Base-by-base conservation (phyloP, 208 protist species). In the Angomonas deanei region DNA sequence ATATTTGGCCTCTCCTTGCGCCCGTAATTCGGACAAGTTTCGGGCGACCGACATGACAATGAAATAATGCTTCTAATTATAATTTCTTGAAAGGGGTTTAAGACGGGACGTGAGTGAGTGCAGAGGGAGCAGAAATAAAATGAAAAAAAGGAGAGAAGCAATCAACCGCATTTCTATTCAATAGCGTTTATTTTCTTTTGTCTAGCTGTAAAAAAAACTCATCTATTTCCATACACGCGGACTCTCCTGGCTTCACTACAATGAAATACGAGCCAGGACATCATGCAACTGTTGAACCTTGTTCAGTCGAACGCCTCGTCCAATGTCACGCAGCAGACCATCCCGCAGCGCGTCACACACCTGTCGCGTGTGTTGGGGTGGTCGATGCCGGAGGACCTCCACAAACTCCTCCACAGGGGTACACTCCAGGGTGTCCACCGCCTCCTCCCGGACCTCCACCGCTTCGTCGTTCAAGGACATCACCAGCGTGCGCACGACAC, bases 401-500 rank as follows among this genome's bases (percentile, higher is more conserved):
- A 86, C 60, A 28, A 84, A 65, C 13, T 42, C 34, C 0, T 57
- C 59, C 1, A 76, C 68, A 23, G 77, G 79, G 33, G 85, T 61
- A 39, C 2, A 19, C 31, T 75, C 70, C 26, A 90, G 30, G 21
- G 86, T 84, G 33, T 81, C 78, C 50, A 86, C 70, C 13, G 77
- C 72, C 70, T 89, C 80, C 4, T 8, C 5, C 8, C 54, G 21
- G 28, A 42, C 54, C 54, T 59, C 54, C 17, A 76, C 69, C 66
- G 87, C 80, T 0, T 61, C 82, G 55, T 93, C 82, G 65, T 78
- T 90, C 42, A 90, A 70, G 0, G 80, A 82, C 11, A 86, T 42
- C 13, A 70, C 80, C 32, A 93, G 57, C 28, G 76, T 76, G 23
- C 82, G 80, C 4, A 87, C 58, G 21, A 71, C 68, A 68, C 80